phyloP scores from a whole-genome alignment of 2,329 filamentous ascomycete species.

The Rachicladosporium sp. region DNA sequence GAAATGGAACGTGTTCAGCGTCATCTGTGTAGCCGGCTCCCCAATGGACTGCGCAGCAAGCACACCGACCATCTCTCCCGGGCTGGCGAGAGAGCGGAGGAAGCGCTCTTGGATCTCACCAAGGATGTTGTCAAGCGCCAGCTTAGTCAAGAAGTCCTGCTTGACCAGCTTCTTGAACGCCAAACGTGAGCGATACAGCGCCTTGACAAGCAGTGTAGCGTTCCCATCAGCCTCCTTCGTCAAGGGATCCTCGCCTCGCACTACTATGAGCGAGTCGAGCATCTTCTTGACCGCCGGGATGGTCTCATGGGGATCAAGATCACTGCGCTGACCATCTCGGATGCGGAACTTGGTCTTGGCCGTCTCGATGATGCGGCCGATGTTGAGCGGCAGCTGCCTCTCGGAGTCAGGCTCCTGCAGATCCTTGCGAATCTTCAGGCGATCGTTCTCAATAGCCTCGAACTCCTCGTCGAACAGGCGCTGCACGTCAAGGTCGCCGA shows the following conservation, averaged over 20 bases:
- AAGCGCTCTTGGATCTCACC: conserved; percentile 86
- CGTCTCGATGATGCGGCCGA: conserved; percentile 79
- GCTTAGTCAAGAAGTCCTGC: conserved; percentile 72
- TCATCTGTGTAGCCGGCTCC: conserved; percentile 98
- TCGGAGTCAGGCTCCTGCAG: conserved; percentile 65
- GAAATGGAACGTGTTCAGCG: conserved; percentile 98
- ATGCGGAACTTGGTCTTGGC: conserved; percentile 86
- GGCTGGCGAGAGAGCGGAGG: conserved; percentile 70
- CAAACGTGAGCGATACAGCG: conserved; percentile 73
- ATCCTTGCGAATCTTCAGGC: conserved; percentile 59
- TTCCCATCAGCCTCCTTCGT: conserved; percentile 79
- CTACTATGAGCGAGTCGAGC: conserved; percentile 66
- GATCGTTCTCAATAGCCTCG: conserved; percentile 63
- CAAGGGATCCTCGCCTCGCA: conserved; percentile 71
- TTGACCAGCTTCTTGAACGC: conserved; percentile 89
- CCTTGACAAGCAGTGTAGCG: conserved; percentile 85
- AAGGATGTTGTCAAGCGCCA: conserved; percentile 84
- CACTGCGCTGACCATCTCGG: conserved; percentile 71
- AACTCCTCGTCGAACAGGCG: conserved; percentile 78
- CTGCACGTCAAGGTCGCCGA: conserved; percentile 79
- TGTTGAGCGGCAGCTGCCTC: conserved; percentile 86
- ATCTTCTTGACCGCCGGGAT: conserved; percentile 66
- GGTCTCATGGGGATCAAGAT: conserved; percentile 77
- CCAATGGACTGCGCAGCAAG: conserved; percentile 96
- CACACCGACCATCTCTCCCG: conserved; percentile 98